Evolutionary conservation across 1,284 basidiomycete genomes (phyloP).

Genomic region (Microbotryum silenes-acaulis): DNA sequence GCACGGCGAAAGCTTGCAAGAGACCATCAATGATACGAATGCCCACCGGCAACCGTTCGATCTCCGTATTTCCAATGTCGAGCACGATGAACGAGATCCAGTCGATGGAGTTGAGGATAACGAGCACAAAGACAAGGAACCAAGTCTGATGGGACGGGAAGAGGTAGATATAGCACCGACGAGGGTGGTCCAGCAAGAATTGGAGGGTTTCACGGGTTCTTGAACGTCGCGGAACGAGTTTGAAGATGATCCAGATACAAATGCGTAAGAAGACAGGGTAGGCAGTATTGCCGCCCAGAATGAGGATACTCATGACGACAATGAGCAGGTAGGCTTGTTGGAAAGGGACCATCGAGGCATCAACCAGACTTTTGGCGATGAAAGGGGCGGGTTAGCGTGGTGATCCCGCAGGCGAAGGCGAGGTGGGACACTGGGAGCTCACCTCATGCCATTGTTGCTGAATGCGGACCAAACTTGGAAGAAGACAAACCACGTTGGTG

Average conservation of each 20-base stretch:
- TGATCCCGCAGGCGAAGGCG: not conserved
- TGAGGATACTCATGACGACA: slow-evolving; percentile 52
- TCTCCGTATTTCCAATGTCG: slow-evolving; percentile 70
- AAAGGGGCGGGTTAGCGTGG: not conserved
- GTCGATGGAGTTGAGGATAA: slow-evolving; percentile 65
- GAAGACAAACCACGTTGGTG: slow-evolving; percentile 59
- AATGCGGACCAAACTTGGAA: slow-evolving; percentile 83
- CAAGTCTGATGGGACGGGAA: slow-evolving; percentile 95
- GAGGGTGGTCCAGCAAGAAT: slow-evolving; percentile 93
- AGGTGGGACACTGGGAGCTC: not conserved
- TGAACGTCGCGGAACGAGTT: slow-evolving; percentile 54
- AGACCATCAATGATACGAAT: slow-evolving; percentile 39
- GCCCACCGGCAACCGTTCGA: slow-evolving; percentile 63
- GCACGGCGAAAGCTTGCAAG: slow-evolving; percentile 54
- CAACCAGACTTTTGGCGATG: slow-evolving; percentile 51
- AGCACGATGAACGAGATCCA: slow-evolving; percentile 83
- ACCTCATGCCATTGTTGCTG: slow-evolving; percentile 69
- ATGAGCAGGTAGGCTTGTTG: slow-evolving; percentile 77
- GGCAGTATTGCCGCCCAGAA: slow-evolving; percentile 84
- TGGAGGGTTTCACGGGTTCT: slow-evolving; percentile 69
- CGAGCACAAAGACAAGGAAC: slow-evolving; percentile 66
- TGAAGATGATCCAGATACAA: slow-evolving; percentile 58
- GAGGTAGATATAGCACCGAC: slow-evolving; percentile 84
- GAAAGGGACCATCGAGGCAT: slow-evolving; percentile 81
- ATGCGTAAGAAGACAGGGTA: slow-evolving; percentile 52